Base-by-base conservation (phyloP, 1,139 yeast genomes). In the Yamadazyma sp. region DNA sequence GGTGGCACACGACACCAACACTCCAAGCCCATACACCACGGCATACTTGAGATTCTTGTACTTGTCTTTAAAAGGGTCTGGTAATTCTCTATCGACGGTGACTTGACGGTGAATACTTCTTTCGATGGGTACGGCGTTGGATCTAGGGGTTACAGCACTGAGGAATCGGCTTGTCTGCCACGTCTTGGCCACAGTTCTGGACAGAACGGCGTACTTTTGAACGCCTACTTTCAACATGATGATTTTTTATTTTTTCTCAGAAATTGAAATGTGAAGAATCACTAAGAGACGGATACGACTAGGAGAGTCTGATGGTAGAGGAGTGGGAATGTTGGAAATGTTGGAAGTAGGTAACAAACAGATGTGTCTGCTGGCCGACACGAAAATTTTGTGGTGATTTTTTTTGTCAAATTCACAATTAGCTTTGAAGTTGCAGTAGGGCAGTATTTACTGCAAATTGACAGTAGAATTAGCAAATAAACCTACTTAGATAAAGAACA, bases 21-120 rank as follows among this genome's bases (percentile, higher is more conserved):
- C 83, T 16, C 85, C 77, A 13, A 77, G 59, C 23, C 80, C 77
- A 57, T 88, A 89, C 1, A 71, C 70, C 6, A 71, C 61, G 52
- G 88, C 81, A 40, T 79, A 78, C 30, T 64, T 53, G 37, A 82
- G 67, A 48, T 76, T 76, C 43, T 62, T 66, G 40, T 71, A 73
- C 45, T 70, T 65, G 40, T 74, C 78, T 21, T 70, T 74, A 43
- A 81, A 68, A 2, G 95, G 95, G 54, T 89, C 94, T 2, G 94
- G 92, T 24, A 85, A 62, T 33, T 80, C 87, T 41, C 80, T 63
- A 41, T 84, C 82, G 6, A 83, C 68, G 1, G 82, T 76, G 62
- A 83, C 73, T 24, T 77, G 80, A 39, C 28, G 16, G 21, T 29
- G 33, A 16, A 36, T 36, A 16, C 18, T 21, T 18, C 15, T 17